Conservation (phyloP, 257 asterid genomes). For the Capsicum baccatum region DNA sequence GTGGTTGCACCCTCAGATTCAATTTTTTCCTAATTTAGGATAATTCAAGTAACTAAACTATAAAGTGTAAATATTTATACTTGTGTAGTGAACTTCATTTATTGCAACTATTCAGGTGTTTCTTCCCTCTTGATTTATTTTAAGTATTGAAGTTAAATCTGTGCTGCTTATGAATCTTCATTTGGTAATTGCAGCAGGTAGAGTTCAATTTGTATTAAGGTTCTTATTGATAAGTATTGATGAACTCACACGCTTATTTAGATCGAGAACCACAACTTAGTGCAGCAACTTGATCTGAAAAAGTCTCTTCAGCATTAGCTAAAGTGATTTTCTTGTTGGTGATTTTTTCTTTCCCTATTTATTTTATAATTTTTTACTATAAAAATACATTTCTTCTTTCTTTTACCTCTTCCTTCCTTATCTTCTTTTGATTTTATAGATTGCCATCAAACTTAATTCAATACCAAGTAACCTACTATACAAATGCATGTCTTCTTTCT, state of each 20-base stretch:
- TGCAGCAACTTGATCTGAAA: background rate
- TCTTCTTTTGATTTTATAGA: too few species aligned
- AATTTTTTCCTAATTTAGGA: background rate
- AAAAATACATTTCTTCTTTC: too few species aligned
- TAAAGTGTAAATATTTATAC: background rate
- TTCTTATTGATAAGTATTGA: background rate
- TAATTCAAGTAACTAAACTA: background rate
- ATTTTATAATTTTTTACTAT: too few species aligned
- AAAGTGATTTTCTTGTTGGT: background rate
- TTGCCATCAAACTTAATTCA: too few species aligned
- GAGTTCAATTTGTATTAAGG: background rate
- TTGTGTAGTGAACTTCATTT: background rate
- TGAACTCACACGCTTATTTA: background rate
- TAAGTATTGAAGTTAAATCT: too few species aligned
- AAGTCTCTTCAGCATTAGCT: background rate
- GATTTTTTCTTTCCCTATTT: too few species aligned
- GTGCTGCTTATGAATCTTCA: background rate
- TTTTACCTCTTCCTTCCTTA: too few species aligned
- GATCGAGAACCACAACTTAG: background rate
- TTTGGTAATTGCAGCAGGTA: background rate
- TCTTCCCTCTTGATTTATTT: too few species aligned
- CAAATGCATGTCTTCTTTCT: too few species aligned
- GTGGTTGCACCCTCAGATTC: background rate
- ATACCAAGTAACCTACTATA: too few species aligned
- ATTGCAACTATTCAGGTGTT: background rate